Conservation (phyloP, 2,329 filamentous ascomycete species). For the Hymenoscyphus scutula region DNA sequence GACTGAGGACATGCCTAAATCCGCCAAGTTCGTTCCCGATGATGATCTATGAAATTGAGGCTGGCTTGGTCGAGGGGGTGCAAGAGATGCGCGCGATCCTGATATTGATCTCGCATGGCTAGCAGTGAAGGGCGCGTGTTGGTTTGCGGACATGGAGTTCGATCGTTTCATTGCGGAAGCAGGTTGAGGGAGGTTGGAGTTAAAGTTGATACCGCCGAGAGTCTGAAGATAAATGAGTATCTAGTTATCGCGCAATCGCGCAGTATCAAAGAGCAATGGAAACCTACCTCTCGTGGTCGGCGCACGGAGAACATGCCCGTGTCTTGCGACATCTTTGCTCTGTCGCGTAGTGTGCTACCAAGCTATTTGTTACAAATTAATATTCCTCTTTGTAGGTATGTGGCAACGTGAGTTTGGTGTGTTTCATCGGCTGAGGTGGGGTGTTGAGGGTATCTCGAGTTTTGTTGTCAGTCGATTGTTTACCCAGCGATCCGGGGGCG, state of each 20-base stretch:
- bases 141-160: slow-evolving; percentile 68
- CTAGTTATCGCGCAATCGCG: slow-evolving; percentile 3
- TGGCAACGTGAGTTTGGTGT: slow-evolving; percentile 5
- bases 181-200: slow-evolving; percentile 84
- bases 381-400: neutral
- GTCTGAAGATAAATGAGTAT: slow-evolving; percentile 55
- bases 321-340: slow-evolving; percentile 74
- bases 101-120: slow-evolving; percentile 81
- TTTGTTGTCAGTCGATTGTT: slow-evolving; percentile 14
- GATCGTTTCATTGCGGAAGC: slow-evolving; percentile 92
- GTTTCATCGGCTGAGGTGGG: neutral
- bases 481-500: slow-evolving; percentile 12
- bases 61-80: slow-evolving; percentile 77
- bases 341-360: slow-evolving; percentile 11
- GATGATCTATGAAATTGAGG: slow-evolving; percentile 84
- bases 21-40: slow-evolving; percentile 75
- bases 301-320: slow-evolving; percentile 87
- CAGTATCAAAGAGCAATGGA: slow-evolving; percentile 6
- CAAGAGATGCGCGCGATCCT: slow-evolving; percentile 80
- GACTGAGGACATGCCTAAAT: slow-evolving; percentile 77
- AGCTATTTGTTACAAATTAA: slow-evolving; percentile 18
- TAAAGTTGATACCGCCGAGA: slow-evolving; percentile 77
- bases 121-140: slow-evolving; percentile 60
- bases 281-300: slow-evolving; percentile 80
- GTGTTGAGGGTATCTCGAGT: slow-evolving; percentile 10